Conservation (phyloP, 257 asterid genomes). For the Datura wrightii region DNA sequence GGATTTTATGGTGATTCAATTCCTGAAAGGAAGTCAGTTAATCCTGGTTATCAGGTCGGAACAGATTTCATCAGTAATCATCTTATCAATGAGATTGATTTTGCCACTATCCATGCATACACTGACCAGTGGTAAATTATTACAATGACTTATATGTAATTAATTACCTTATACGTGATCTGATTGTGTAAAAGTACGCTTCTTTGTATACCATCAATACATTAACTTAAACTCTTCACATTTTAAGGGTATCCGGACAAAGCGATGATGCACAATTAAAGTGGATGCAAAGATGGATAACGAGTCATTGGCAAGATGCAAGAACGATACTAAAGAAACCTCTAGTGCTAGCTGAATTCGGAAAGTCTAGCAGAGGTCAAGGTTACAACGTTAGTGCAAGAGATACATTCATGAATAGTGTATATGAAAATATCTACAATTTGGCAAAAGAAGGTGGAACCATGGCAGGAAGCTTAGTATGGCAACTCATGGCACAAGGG, state of each 20-base stretch:
- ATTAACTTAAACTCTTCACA: no score
- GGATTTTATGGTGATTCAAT: not conserved
- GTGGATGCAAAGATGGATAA: not conserved
- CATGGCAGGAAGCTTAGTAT: not conserved
- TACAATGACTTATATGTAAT: no score
- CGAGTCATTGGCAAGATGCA: not conserved
- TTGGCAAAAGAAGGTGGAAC: not conserved
- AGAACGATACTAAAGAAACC: not conserved
- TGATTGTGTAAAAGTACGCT: not conserved
- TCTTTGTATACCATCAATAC: not conserved
- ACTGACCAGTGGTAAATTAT: not conserved
- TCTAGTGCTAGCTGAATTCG: not conserved
- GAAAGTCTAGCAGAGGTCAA: not conserved
- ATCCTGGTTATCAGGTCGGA: not conserved
- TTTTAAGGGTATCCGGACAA: not conserved
- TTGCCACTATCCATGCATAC: not conserved
- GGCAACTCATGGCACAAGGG: not conserved
- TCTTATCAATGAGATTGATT: conserved; percentile 2
- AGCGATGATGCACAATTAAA: not conserved
- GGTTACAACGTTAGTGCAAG: not conserved
- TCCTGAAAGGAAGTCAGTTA: not conserved
- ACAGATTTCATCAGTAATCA: not conserved
- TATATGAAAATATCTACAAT: not conserved
- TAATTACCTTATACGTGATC: no score
- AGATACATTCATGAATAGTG: not conserved